Evolutionary conservation across 108 stramenopile genomes (phyloP), one percentile per base, ranked within the genome.

Genomic region (Cyclostephanos tholiformis): DNA sequence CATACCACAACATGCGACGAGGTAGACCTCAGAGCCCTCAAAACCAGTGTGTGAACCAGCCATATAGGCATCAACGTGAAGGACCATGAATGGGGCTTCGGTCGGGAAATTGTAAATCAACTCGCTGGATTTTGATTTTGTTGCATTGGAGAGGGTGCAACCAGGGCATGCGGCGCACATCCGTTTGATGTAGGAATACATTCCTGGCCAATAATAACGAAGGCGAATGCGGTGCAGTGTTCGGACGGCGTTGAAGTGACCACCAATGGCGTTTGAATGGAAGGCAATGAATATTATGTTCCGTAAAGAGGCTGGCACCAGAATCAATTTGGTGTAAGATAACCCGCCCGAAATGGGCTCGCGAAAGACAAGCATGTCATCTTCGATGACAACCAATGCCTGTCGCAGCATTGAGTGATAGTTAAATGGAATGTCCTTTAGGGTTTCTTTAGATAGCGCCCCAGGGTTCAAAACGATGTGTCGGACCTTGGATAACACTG

Each of bases 21-120:
- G 4, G 26, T 73, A 56, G 7, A 6, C 0, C 1, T 6, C 4
- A 25, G 25, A 6, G 0, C 51, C 72, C 41, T 64, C 63, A 41
- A 55, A 64, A 30, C 52, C 52, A 30, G 62, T 41, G 20, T 41
- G 50, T 38, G 5, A 46, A 11, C 63, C 72, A 2, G 72, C 72
- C 14, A 14, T 2, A 32, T 73, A 73, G 29, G 5, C 48, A 32
- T 72, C 71, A 10, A 72, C 50, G 17, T 63, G 48, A 4, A 72
- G 32, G 10, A 72, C 71, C 17, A 29, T 26, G 30, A 71, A 58
- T 2, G 71, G 71, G 2, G 60, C 48, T 22, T 46, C 32, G 19
- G 62, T 41, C 2, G 27, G 50, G n/a, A 30, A 53, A 13, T 32
- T 27, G 16, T 51, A 46, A 52, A 68, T 1, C 11, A 51, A 46